A percentile compares a stretch with the other conserved stretches of the same genome.
Conservation (phyloP, 2,329 filamentous ascomycete genomes). For the Cladosporium sp. region DNA sequence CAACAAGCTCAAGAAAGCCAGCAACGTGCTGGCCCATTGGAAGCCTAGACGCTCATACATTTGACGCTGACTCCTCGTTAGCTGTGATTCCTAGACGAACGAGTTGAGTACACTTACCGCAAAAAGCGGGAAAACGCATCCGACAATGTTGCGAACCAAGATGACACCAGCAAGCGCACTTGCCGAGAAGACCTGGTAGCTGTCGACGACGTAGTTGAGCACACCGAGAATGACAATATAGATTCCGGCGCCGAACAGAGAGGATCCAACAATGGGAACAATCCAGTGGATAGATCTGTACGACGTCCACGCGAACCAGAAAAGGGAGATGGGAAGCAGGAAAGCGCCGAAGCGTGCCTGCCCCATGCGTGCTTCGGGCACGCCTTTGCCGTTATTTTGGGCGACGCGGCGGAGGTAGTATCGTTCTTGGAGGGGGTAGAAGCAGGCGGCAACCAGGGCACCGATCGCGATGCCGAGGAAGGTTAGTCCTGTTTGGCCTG, state of each 20-base stretch:
- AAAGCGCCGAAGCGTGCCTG: slow-evolving; percentile 20
- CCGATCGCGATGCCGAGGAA: slow-evolving; percentile 35
- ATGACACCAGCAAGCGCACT: slow-evolving; percentile 37
- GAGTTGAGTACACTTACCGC: slow-evolving; percentile 4
- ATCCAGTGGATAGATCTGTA: slow-evolving; percentile 36
- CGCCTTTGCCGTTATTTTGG: slow-evolving; percentile 22
- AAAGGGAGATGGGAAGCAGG: slow-evolving; percentile 21
- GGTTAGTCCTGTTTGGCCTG: slow-evolving; percentile 28
- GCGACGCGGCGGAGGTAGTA: slow-evolving; percentile 32
- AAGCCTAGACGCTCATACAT: slow-evolving; percentile 34
- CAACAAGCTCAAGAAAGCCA: slow-evolving; percentile 39
- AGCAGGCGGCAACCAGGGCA: slow-evolving; percentile 35
- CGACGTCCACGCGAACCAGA: slow-evolving; percentile 32
- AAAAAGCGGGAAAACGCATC: slow-evolving; percentile 34
- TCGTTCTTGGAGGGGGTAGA: slow-evolving; percentile 42
- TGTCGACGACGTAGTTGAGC: slow-evolving; percentile 46
- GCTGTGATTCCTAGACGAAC: too few species aligned
- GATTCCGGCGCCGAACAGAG: slow-evolving; percentile 26
- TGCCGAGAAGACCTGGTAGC: slow-evolving; percentile 42
- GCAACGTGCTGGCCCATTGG: slow-evolving; percentile 42
- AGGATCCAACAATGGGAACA: slow-evolving; percentile 37
- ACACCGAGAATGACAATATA: slow-evolving; percentile 47
- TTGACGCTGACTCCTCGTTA: too few species aligned
- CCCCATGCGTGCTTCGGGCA: slow-evolving; percentile 29
- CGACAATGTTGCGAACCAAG: slow-evolving; percentile 33